Evolutionary conservation across 2,329 filamentous ascomycete species (phyloP).

Genomic region (Ophiostoma perfectum): DNA sequence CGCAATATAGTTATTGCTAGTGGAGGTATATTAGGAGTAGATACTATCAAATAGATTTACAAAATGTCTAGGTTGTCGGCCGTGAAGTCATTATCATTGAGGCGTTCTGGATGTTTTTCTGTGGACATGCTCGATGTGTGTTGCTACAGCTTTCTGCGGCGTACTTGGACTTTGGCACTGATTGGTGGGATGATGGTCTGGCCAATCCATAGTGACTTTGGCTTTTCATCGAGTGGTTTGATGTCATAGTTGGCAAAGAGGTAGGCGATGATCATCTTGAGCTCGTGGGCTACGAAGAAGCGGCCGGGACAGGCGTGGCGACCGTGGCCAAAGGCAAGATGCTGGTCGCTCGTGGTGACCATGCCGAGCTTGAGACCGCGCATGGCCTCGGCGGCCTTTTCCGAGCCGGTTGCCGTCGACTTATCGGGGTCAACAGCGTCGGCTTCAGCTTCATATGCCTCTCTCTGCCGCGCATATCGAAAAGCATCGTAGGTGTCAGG

Average conservation of each 20-base stretch:
- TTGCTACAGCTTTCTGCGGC: constrained; percentile 3
- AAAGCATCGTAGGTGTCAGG: constrained; percentile 45
- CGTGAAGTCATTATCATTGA: neutral
- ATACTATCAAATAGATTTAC: too few species aligned
- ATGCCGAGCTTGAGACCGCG: constrained; percentile 43
- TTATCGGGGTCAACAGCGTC: neutral
- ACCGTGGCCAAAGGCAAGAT: constrained; percentile 54
- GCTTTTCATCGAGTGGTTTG: constrained; percentile 37
- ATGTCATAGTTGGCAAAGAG: constrained; percentile 50
- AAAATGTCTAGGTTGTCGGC: neutral
- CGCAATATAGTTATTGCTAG: too few species aligned
- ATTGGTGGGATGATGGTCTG: constrained; percentile 39
- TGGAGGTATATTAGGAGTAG: too few species aligned
- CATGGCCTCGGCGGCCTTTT: constrained; percentile 33
- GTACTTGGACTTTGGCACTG: constrained; percentile 33
- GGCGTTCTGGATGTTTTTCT: neutral
- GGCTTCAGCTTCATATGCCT: constrained; percentile 35
- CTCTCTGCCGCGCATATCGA: constrained; percentile 42
- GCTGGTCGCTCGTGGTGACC: constrained; percentile 47
- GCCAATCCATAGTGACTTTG: constrained; percentile 42
- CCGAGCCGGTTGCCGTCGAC: constrained; percentile 3
- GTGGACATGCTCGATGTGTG: neutral
- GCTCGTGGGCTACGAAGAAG: constrained; percentile 52
- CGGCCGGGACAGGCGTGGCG: constrained; percentile 51
- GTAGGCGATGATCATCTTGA: constrained; percentile 50